These are phyloP conservation scores for Pythium phragmiticola DNA, from an alignment of 352 stramenopile species.

Conservation along the genomic window DNA sequence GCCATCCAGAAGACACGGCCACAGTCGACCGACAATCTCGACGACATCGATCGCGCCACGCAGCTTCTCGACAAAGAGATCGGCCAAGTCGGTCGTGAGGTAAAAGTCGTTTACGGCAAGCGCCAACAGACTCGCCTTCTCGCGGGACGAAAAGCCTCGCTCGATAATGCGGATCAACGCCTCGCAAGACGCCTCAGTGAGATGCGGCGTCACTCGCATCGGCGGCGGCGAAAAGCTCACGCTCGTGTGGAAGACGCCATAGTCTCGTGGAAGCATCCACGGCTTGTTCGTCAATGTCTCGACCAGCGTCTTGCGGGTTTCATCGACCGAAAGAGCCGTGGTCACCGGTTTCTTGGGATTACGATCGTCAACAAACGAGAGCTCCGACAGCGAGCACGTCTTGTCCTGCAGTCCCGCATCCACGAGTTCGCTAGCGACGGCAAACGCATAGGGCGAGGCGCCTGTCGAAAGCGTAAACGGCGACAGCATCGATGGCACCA, in stretches of 20 bases:
- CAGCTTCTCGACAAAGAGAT: constrained; percentile 44
- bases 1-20: constrained; percentile 56
- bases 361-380: constrained; percentile 40
- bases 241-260: constrained; percentile 37
- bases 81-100: constrained; percentile 39
- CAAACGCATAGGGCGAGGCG: constrained; percentile 60
- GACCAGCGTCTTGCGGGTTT: constrained; percentile 34
- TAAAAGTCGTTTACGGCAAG: constrained; percentile 54
- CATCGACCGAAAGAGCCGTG: constrained; percentile 31
- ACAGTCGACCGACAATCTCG: constrained; percentile 54
- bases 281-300: constrained; percentile 21
- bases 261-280: constrained; percentile 38
- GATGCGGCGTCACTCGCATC: constrained; percentile 25
- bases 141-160: constrained; percentile 49
- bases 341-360: constrained; percentile 31
- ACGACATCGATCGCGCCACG: constrained; percentile 40
- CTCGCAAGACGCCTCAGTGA: constrained; percentile 35
- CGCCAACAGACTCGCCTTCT: constrained; percentile 46
- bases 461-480: constrained; percentile 54
- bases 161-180: constrained; percentile 48
- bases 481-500: constrained; percentile 51
- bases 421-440: constrained; percentile 55
- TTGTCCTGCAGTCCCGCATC: constrained; percentile 38
- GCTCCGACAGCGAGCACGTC: constrained; percentile 44
- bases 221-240: constrained; percentile 48